Evolutionary conservation across 192 early-diverging fungal species (phyloP), one percentile per base, ranked within the genome.

Genomic region (Podila verticillata): DNA sequence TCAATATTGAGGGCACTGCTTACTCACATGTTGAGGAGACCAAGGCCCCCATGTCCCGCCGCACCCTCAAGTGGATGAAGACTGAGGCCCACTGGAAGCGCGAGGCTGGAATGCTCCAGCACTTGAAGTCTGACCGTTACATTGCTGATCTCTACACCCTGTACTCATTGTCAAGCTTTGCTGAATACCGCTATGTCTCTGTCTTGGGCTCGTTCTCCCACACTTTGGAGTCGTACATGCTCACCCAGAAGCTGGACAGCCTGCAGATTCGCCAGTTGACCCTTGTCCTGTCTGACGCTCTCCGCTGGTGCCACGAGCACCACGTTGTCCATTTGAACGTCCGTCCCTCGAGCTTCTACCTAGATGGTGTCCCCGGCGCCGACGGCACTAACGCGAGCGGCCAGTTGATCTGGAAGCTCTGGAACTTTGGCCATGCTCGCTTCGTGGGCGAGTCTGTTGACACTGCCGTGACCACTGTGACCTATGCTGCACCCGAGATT

Each of bases 231-330:
- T 70, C 69, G 31, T 79, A 79, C 69, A 71, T 79, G 64, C 13
- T 34, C 32, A 79, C 65, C 20, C 48, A 79, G 39, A 70, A 60
- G 29, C 36, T 72, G 39, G 44, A 67, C 3, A 44, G 57, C 48
- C 22, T 57, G 7, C 69, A 79, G 65, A 67, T 79, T 31, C 75
- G 75, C 34, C 68, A 72, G 26, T 67, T 79, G 68, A 72, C 75
- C 28, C 57, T 65, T 24, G 65, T 69, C n/a, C 69, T 79, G 32
- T 79, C 75, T 7, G 75, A 79, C 63, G 75, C 75, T 24, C 69
- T 79, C 22, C 75, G 75, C 69, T 79, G 75, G 75, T 79, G 75
- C 61, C 75, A 79, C 65, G 75, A 79, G 69, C 75, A 79, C 69
- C 75, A 79, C 48, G 75, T 79, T 30, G 75, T 79, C 54, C 75